Evolutionary conservation across 345 rosid genomes (phyloP).

Genomic region (Streptanthus diversifolius): DNA sequence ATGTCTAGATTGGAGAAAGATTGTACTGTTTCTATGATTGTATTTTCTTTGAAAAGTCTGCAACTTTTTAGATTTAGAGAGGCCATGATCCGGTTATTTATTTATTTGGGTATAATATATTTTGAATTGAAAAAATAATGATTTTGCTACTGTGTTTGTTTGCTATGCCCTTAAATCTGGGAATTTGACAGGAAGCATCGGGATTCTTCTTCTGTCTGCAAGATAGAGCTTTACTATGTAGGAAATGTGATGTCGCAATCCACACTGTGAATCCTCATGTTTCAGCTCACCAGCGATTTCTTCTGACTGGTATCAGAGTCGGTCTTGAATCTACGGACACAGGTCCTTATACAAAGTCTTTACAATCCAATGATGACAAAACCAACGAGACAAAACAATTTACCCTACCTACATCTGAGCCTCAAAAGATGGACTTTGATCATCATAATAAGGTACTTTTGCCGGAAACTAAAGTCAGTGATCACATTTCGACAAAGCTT

Average conservation of each 20-base stretch:
- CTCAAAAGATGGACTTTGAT: constrained; percentile 37
- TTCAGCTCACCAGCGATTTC: constrained; percentile 84
- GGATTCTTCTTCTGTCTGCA: constrained; percentile 96
- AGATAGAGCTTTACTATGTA: constrained; percentile 90
- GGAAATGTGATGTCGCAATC: constrained; percentile 90
- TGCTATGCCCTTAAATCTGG: not conserved
- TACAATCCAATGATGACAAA: constrained; percentile 48
- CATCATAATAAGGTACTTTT: constrained; percentile 35
- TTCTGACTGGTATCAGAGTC: constrained; percentile 90
- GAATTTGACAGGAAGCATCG: constrained; percentile 60
- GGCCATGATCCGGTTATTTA: not conserved
- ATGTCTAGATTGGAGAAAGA: not conserved
- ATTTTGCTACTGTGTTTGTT: not conserved
- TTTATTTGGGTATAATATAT: not conserved
- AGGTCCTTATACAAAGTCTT: constrained; percentile 50
- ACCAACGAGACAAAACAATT: constrained; percentile 40
- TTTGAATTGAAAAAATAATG: not conserved
- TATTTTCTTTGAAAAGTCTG: not conserved
- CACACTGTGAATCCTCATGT: constrained; percentile 71
- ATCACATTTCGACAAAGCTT: constrained; percentile 33
- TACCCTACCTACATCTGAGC: constrained; percentile 33
- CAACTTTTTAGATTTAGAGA: not conserved
- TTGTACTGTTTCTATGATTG: not conserved
- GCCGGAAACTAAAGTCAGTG: constrained; percentile 36
- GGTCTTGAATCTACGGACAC: constrained; percentile 65